Evolutionary conservation across 2,329 filamentous ascomycete species (phyloP).

Genomic region (Lachnellula arida): DNA sequence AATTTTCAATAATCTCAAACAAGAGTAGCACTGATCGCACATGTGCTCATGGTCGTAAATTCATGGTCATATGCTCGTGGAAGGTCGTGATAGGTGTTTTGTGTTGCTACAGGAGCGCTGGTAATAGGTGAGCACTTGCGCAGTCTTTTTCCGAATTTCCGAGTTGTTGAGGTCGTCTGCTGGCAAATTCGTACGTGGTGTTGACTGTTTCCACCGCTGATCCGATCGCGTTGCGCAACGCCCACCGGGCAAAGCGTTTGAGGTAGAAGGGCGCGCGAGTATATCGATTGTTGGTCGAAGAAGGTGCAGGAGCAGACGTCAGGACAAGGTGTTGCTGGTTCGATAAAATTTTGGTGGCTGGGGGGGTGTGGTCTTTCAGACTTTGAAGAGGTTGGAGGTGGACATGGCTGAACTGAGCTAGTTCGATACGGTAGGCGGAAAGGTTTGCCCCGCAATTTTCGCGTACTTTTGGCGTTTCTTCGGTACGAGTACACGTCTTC

Average conservation of each 20-base stretch:
- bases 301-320: neutral
- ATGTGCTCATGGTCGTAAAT: conserved; percentile 21
- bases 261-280: neutral
- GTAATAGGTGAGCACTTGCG: conserved; percentile 1
- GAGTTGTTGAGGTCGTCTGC: conserved; percentile 1
- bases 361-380: neutral
- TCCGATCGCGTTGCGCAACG: conserved; percentile 2
- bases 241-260: neutral
- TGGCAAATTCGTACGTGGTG: neutral
- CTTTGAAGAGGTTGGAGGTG: neutral
- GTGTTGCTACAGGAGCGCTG: conserved; percentile 4
- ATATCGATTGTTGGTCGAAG: neutral
- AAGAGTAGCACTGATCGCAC: conserved; percentile 19
- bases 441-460: neutral
- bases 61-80: conserved; percentile 20
- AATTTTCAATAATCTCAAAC: conserved; percentile 8
- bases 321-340: neutral
- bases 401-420: neutral
- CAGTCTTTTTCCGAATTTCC: neutral
- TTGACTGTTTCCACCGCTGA: conserved; percentile 1
- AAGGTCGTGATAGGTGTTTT: conserved; percentile 11
- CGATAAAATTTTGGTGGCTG: neutral
- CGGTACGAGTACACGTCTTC: neutral
- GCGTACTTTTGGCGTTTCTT: conserved; percentile 3
- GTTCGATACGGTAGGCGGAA: neutral